A percentile compares a stretch with the other conserved stretches of the same genome.
Evolutionary conservation across 1,284 basidiomycete species (phyloP).

Genomic region (Hypsizygus ulmarius): DNA sequence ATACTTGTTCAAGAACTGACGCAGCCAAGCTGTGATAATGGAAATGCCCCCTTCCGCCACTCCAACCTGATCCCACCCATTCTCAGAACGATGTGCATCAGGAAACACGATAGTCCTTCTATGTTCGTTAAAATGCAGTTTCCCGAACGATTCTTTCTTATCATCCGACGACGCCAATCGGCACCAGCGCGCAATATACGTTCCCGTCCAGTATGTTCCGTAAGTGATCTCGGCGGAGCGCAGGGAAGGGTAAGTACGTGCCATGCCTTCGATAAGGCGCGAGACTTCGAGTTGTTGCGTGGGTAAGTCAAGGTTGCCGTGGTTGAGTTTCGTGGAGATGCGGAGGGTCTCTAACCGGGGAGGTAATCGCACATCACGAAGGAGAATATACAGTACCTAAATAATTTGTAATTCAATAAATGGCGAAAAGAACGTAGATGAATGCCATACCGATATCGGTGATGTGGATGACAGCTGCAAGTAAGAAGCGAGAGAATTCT

Average conservation of each 20-base stretch:
- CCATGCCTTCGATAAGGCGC: constrained; percentile 24
- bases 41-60: constrained; percentile 1
- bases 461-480: constrained; percentile 16
- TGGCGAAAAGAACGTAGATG: not conserved
- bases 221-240: constrained; percentile 27
- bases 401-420: not conserved
- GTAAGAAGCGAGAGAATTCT: constrained; percentile 15
- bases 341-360: constrained; percentile 20
- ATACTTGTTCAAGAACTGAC: constrained; percentile 5
- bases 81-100: constrained; percentile 9
- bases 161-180: constrained; percentile 17
- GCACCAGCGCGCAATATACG: constrained; percentile 16
- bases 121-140: constrained; percentile 25
- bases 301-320: constrained; percentile 19
- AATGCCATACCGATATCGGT: constrained; percentile 22
- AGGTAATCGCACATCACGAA: constrained; percentile 21
- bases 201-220: constrained; percentile 32
- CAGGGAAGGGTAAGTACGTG: constrained; percentile 18
- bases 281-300: constrained; percentile 25
- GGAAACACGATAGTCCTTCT: constrained; percentile 25
- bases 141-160: constrained; percentile 19
- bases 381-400: constrained; percentile 25
- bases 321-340: constrained; percentile 26
- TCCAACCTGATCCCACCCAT: constrained; percentile 2
- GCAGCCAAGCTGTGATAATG: constrained; percentile 5